A percentile compares a stretch with the other conserved stretches of the same genome.
Conservation (phyloP, 306 rosid genomes). For the Cotoneaster glaucophyllus region DNA sequence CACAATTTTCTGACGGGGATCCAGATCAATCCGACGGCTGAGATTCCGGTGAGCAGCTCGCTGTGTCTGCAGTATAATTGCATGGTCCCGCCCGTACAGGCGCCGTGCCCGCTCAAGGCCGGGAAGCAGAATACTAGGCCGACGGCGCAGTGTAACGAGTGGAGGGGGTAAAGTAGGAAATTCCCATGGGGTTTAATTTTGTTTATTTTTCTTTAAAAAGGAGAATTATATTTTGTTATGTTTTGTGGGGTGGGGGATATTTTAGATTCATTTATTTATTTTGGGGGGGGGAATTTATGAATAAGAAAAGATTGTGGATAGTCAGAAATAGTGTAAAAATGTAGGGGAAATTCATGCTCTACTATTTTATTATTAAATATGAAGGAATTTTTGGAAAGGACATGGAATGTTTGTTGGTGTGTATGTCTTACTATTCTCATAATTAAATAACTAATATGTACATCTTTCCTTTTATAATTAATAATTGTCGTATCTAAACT, state of each 20-base stretch:
- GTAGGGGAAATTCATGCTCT: background rate
- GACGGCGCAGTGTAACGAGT: conserved; percentile 63
- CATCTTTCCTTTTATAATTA: too few species aligned
- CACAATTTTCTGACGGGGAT: conserved; percentile 91
- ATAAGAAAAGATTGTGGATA: conserved; percentile 55
- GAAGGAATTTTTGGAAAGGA: background rate
- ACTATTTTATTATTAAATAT: background rate
- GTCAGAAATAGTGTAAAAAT: conserved; percentile 3
- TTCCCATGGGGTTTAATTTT: background rate
- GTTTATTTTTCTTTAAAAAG: background rate
- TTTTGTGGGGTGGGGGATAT: background rate
- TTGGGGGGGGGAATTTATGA: conserved; percentile 12
- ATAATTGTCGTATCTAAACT: too few species aligned
- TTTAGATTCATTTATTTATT: conserved; percentile 33
- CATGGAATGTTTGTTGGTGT: background rate
- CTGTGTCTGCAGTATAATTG: conserved; percentile 92
- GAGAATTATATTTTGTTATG: background rate
- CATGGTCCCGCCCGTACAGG: conserved; percentile 86
- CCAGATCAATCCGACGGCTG: conserved; percentile 87
- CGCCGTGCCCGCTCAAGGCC: conserved; percentile 79
- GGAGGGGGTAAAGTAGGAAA: conserved; percentile 44
- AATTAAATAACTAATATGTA: too few species aligned
- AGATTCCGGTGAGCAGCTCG: conserved; percentile 81
- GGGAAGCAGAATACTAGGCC: conserved; percentile 79
- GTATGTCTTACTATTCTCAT: too few species aligned